Evolutionary conservation across 2,329 filamentous ascomycete species (phyloP), one percentile per base, ranked within the genome.

Genomic region (Eutypa lata): DNA sequence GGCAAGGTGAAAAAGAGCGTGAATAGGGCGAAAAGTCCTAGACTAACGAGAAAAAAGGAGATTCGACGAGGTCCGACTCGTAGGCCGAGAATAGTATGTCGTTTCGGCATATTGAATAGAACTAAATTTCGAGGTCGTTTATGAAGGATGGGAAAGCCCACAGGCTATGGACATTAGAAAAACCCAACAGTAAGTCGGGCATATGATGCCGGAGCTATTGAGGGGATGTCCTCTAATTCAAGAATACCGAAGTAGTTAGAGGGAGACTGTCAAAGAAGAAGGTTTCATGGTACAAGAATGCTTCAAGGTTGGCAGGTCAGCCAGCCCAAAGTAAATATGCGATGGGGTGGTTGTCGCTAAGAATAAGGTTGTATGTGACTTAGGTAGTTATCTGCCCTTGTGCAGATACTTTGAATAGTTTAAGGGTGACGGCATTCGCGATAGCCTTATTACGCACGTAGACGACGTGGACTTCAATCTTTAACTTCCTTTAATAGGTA

Each of bases 371-470:
- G 26, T 31, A 31, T 5, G 26, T 31, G 5, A 5, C 26, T 10
- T n/a, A n/a, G n/a, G n/a, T n/a, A n/a, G n/a, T 31, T 31, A 31
- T 31, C 26, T 31, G 10, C 10, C 10, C 26, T 31, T 31, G 26
- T 31, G 26, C 10, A 5, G 26, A 31, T 31, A 31, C 26, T 5
- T 31, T 31, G 26, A 31, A 96, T 71, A 96, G 86, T 88, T 96
- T 96, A 77, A 94, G 84, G 80, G 83, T 88, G 78, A 91, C 92
- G 79, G 94, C 87, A 81, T 96, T 90, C 71, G 86, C 82, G 71
- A 86, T 82, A 74, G 96, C 88, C 66, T 96, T 91, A 87, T 95
- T 96, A 79, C 93, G 91, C 67, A 97, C 89, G 75, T 91, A 85
- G 73, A 84, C 26, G 26, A 31, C 26, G 26, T 31, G 26, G 5